phyloP scores from a whole-genome alignment of 2,329 filamentous ascomycete species.

The Phialophora macrospora region DNA sequence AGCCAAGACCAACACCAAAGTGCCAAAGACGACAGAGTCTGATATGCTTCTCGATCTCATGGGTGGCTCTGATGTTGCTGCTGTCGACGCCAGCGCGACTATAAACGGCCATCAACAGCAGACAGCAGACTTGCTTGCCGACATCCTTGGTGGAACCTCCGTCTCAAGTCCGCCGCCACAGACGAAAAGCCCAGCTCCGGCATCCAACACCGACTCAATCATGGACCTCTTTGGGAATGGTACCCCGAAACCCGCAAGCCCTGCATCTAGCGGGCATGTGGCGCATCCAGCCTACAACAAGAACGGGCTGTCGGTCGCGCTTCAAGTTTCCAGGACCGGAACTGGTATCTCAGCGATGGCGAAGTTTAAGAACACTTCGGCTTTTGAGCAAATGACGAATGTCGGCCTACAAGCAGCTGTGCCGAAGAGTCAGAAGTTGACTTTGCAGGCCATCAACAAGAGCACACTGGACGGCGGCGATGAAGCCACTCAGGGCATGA shows the following conservation, averaged over 20 bases:
- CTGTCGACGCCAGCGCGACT: conserved; percentile 59
- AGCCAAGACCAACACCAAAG: conserved; percentile 73
- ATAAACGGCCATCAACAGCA: conserved; percentile 65
- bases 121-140: conserved; percentile 85
- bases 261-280: conserved; percentile 49
- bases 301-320: conserved; percentile 78
- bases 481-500: conserved; percentile 90
- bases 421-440: conserved; percentile 92
- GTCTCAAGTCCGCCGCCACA: conserved; percentile 60
- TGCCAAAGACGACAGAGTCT: conserved; percentile 80
- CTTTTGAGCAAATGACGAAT: conserved; percentile 67
- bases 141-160: conserved; percentile 78
- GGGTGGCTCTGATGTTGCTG: conserved; percentile 74
- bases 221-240: conserved; percentile 80
- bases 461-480: conserved; percentile 74
- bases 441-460: conserved; percentile 86
- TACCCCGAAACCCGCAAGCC: conserved; percentile 50
- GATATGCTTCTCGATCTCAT: conserved; percentile 92
- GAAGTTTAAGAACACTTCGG: conserved; percentile 78
- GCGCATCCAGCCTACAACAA: conserved; percentile 80
- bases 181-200: conserved; percentile 58
- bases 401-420: conserved; percentile 93
- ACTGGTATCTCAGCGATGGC: conserved; percentile 74
- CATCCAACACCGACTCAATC: conserved; percentile 71
- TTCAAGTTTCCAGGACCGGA: conserved; percentile 82